Percentiles rank a stretch among this genome's conserved stretches.
Conservation (phyloP, 306 rosid genomes). For the Cucurbita argyrosperma region DNA sequence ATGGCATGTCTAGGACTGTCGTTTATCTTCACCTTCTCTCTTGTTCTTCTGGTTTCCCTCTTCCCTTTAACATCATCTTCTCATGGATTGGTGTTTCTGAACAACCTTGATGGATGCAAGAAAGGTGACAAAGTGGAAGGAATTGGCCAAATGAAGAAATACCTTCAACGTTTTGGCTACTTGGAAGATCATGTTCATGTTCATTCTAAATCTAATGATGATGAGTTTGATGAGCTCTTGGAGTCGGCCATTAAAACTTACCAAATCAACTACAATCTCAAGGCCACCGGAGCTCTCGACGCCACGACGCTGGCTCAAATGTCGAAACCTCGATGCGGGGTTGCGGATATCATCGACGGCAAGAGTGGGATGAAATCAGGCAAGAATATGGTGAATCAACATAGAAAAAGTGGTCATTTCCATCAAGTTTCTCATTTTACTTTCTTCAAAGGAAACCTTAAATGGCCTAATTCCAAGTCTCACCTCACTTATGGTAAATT, state of each 20-base stretch:
- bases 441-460: background rate
- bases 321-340: constrained; percentile 15
- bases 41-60: background rate
- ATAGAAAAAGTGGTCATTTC: background rate
- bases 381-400: background rate
- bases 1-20: background rate
- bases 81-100: constrained; percentile 3
- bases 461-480: constrained; percentile 1
- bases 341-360: constrained; percentile 1
- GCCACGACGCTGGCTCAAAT: background rate
- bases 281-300: constrained; percentile 13
- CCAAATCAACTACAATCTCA: constrained; percentile 10
- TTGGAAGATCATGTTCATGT: background rate
- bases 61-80: background rate
- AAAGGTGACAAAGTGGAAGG: constrained; percentile 7
- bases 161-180: constrained; percentile 13
- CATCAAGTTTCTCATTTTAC: constrained; percentile 4
- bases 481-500: constrained; percentile 2
- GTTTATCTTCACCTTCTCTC: background rate
- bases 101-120: constrained; percentile 6
- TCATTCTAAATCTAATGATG: background rate
- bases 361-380: background rate
- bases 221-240: constrained; percentile 8
- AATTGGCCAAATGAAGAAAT: constrained; percentile 2
- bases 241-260: constrained; percentile 16